Percentiles rank a stretch among this genome's conserved stretches.
These are phyloP conservation scores for Boletus vinaceobasis DNA, from an alignment of 768 basidiomycete species.

Conservation along the genomic window DNA sequence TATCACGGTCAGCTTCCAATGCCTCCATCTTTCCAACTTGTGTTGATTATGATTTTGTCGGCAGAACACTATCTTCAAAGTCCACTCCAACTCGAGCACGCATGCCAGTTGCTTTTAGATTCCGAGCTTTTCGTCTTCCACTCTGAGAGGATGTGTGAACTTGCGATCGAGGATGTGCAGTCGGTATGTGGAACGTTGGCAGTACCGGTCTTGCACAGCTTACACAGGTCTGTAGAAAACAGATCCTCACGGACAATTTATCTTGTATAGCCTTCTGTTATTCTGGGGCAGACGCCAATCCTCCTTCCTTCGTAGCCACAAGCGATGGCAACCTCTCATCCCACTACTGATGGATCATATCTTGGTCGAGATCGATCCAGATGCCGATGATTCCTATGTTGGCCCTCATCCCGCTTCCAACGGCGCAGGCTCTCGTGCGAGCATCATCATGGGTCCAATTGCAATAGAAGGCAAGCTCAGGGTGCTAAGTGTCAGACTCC, in stretches of 20 bases:
- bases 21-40: background rate
- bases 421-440: conserved; percentile 30
- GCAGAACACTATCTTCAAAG: conserved; percentile 83
- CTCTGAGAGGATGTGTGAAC: conserved; percentile 87
- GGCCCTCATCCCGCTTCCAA: conserved; percentile 33
- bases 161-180: conserved; percentile 65
- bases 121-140: conserved; percentile 90
- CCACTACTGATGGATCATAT: conserved; percentile 85
- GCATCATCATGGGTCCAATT: conserved; percentile 43
- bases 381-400: conserved; percentile 60
- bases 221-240: conserved; percentile 52
- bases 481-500: conserved; percentile 62
- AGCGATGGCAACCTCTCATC: conserved; percentile 79
- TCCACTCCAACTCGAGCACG: conserved; percentile 80
- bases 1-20: conserved; percentile 70
- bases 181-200: conserved; percentile 43
- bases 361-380: conserved; percentile 75
- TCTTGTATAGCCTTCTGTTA: conserved; percentile 75
- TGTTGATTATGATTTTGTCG: conserved; percentile 13
- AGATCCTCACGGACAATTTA: conserved; percentile 79
- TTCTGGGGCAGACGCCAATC: conserved; percentile 67
- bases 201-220: conserved; percentile 1
- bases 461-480: conserved; percentile 85
- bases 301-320: conserved; percentile 71
- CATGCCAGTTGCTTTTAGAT: conserved; percentile 68